These are phyloP conservation scores for Naganishia onofrii DNA, from an alignment of 768 basidiomycete genomes.

Conservation along the genomic window DNA sequence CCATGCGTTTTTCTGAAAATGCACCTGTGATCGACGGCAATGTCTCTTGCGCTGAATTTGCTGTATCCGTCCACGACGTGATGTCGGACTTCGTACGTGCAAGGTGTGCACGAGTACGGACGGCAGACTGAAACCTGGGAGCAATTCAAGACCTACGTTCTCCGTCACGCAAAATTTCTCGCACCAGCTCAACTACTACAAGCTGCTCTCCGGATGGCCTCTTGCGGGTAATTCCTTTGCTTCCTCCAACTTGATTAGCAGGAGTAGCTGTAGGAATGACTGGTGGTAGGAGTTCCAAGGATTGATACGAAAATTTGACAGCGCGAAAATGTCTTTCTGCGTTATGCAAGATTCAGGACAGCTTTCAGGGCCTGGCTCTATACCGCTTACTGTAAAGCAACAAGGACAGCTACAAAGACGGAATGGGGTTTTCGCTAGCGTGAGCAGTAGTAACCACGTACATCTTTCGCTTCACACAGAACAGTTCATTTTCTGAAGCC, in stretches of 20 bases:
- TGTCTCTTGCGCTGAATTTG: no score
- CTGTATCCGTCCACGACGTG: no score
- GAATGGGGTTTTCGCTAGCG: neutral
- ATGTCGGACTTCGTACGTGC: neutral
- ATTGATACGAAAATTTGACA: neutral
- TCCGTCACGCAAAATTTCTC: no score
- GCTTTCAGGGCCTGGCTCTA: no score
- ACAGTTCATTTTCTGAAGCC: neutral
- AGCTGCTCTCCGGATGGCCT: no score
- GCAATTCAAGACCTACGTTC: neutral
- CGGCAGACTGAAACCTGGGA: constrained; percentile 3
- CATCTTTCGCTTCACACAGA: neutral
- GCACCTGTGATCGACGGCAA: neutral
- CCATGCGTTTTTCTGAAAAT: neutral
- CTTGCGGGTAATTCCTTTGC: no score
- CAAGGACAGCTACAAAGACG: neutral
- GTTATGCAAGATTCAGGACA: constrained; percentile 3
- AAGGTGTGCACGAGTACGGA: neutral
- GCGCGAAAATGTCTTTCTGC: neutral
- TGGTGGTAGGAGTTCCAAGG: no score
- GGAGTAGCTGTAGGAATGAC: no score
- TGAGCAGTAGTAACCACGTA: neutral
- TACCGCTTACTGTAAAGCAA: no score
- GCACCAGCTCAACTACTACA: no score
- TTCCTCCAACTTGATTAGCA: no score